Percentiles rank a stretch among this genome's conserved stretches.
Conservation (phyloP, 345 rosid species). For the Murraya paniculata region DNA sequence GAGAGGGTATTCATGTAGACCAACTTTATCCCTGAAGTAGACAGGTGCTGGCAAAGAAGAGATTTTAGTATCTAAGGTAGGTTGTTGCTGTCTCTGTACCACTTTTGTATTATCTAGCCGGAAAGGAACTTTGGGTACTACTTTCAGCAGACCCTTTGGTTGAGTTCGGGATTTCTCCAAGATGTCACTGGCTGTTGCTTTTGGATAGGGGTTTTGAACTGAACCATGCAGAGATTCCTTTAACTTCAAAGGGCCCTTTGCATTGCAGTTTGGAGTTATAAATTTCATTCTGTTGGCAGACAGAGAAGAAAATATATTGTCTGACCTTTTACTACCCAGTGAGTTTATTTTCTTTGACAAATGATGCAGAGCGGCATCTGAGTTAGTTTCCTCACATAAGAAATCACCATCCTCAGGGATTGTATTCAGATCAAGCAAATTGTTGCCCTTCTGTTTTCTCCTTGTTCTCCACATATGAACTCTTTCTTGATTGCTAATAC, state of each 20-base stretch:
- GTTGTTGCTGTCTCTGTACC: conserved; percentile 27
- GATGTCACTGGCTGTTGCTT: conserved; percentile 19
- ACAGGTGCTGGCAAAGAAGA: conserved; percentile 31
- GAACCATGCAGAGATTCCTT: conserved; percentile 31
- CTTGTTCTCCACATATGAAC: conserved; percentile 43
- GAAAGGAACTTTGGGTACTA: conserved; percentile 40
- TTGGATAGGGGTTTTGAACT: conserved; percentile 27
- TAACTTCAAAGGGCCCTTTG: conserved; percentile 42
- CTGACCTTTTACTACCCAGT: conserved; percentile 21
- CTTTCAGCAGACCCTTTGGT: conserved; percentile 62
- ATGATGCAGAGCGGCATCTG: conserved; percentile 21
- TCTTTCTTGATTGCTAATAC: conserved; percentile 31
- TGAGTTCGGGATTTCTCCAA: conserved; percentile 27
- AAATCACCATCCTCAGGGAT: conserved; percentile 41
- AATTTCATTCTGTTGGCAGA: conserved; percentile 27
- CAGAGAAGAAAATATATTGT: conserved; percentile 16
- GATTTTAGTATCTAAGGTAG: conserved; percentile 18
- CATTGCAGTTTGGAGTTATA: conserved; percentile 25
- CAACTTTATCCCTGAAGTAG: conserved; percentile 23
- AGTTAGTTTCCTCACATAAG: conserved; percentile 27
- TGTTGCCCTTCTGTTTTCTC: conserved; percentile 31
- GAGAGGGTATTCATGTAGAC: conserved; percentile 25
- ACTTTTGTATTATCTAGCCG: conserved; percentile 25
- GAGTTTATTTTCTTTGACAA: conserved; percentile 27
- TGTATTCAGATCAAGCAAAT: conserved; percentile 55